Base-by-base conservation (phyloP, 352 stramenopile species). In the Globisporangium echinulatum region DNA sequence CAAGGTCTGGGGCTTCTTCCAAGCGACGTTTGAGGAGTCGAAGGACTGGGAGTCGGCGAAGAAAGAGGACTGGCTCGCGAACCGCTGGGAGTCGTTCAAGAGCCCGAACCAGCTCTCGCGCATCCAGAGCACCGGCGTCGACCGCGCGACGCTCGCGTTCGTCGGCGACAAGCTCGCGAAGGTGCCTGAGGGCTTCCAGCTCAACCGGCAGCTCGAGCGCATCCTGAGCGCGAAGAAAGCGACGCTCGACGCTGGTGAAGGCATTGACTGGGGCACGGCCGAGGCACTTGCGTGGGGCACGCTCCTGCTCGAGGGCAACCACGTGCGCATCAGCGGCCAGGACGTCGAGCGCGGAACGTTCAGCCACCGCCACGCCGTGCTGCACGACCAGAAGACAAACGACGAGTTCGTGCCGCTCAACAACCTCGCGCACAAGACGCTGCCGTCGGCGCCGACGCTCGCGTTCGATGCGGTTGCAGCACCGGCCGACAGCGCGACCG, bases 21-120 rank as follows among this genome's bases (percentile, higher is more conserved):
- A 97, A 66, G 75, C 72, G 19, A 96, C 96, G 56, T 97, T 97
- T 50, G 90, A 98, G 66, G 91, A 93, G 43, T 88, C 79, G 59
- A 97, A 98, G 70, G 96, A 92, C 33, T 98, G 97, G 78, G 74
- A 93, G 50, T 76, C 82, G 43, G 90, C 79, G 52, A 88, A 96
- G 61, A 91, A 96, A 68, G 84, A 64, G 51, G 96, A 99, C 78
- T 99, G 96, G 97, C 79, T 99, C 37, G 91, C 88, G 36, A 88
- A 91, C 66, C 82, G 80, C 54, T 99, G 97, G 97, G 85, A 90
- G 44, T 97, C 95, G 37, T 99, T 99, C 82, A 98, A 98, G 72
- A 96, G 87, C 56, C 96, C 96, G 43, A 92, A 90, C 49, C 96
- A 99, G 74, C 85, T 93, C 61, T 91, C 79, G 59, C 78, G 80